phyloP scores from a whole-genome alignment of 345 rosid species.

The Syzygium oleosum region DNA sequence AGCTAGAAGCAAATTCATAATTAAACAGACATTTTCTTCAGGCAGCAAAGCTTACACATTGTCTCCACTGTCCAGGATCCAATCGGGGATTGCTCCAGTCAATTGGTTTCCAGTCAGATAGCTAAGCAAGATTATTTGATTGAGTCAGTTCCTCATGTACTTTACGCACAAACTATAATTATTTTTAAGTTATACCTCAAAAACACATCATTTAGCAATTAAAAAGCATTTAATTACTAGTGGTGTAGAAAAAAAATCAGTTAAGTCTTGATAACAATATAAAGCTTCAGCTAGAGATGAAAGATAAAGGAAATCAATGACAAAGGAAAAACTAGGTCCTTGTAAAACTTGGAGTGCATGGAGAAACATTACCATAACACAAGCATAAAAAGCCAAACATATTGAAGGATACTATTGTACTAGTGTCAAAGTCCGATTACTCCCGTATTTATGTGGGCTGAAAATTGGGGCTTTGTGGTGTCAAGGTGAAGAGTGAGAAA shows the following conservation, averaged over 20 bases:
- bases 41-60: background rate
- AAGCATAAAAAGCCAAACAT: background rate
- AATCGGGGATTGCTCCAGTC: slow-evolving; percentile 1
- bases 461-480: too few species aligned
- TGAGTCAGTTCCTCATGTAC: background rate
- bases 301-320: background rate
- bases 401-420: background rate
- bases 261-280: background rate
- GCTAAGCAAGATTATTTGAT: background rate
- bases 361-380: background rate
- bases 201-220: background rate
- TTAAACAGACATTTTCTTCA: background rate
- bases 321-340: background rate
- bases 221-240: background rate
- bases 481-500: too few species aligned
- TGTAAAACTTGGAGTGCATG: background rate
- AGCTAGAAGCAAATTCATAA: background rate
- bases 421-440: background rate
- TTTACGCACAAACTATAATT: background rate
- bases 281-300: background rate
- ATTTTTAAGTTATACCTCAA: background rate
- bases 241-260: background rate
- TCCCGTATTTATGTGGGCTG: too few species aligned
- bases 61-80: background rate
- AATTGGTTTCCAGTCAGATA: slow-evolving; percentile 4